Base-by-base conservation (phyloP, 169 alveolate genomes). In the Plasmodium falciparum region DNA sequence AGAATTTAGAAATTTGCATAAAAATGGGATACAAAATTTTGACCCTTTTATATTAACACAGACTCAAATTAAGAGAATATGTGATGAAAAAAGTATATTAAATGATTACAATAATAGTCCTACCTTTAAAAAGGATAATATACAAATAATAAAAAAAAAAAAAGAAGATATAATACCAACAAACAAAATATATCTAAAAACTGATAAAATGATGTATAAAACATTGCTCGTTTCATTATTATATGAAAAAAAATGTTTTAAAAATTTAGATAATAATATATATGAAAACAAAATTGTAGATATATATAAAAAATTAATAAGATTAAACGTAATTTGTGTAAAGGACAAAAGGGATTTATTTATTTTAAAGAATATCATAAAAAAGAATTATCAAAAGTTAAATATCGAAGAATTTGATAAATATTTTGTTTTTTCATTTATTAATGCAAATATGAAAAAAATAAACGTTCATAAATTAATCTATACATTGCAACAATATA, bases 401-500 rank as follows among this genome's bases (percentile, higher is more conserved):
- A 8, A 39, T 73, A 17, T 86, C 1, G 56, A 58, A 7, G 59
- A 72, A 65, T 61, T 86, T 52, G 75, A 86, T 22, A 39, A 67
- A 43, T 72, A 22, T 61, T 86, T 86, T 61, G 92, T 86, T 29
- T 86, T 86, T 62, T 86, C 92, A 72, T 72, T 86, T 65, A 59
- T 86, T 50, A 86, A 61, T 66, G 29, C 39, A 63, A 86, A 86
- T 86, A 24, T 86, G 45, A 63, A 72, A 3, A 72, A 86, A 86
- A 86, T 86, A 33, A 86, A 86, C 52, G 61, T 86, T 61, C 92
- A 86, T 56, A 86, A 86, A 73, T 86, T 86, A 62, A 63, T 86
- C 22, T 86, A 47, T 70, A 71, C 88, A n/a, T 63, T 86, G 17
- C 49, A 71, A 49, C 47, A 73, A 12, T 86, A 86, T 62, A 72